These are phyloP conservation scores for Monosporozyma yasuniensis DNA, from an alignment of 805 yeast genomes.

Conservation along the genomic window DNA sequence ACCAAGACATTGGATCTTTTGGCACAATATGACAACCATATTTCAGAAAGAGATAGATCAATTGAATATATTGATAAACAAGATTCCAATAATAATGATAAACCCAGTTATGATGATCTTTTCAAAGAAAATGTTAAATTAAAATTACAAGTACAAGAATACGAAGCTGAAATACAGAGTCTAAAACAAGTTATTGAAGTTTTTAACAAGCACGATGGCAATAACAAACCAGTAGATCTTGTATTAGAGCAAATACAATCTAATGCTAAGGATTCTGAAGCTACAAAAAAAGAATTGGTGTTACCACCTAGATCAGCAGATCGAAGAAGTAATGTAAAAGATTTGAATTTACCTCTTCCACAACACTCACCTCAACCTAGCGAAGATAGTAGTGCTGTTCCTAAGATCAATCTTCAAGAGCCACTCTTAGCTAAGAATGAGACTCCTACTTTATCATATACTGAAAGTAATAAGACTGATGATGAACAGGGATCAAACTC, in stretches of 20 bases:
- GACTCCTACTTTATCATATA: not conserved
- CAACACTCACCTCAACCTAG: not conserved
- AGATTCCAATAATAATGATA: slow-evolving; percentile 4
- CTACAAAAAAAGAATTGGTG: slow-evolving; percentile 9
- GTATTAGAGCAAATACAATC: slow-evolving; percentile 3
- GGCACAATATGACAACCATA: slow-evolving; percentile 25
- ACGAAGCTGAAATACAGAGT: slow-evolving; percentile 19
- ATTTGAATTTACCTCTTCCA: slow-evolving; percentile 10
- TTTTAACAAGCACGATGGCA: slow-evolving; percentile 8
- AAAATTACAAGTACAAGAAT: slow-evolving; percentile 19
- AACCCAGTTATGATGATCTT: slow-evolving; percentile 23
- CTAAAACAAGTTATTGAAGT: slow-evolving; percentile 9
- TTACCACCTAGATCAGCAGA: slow-evolving; percentile 36
- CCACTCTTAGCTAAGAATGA: not conserved
- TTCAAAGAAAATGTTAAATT: slow-evolving; percentile 26
- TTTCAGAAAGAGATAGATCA: slow-evolving; percentile 21
- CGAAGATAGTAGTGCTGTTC: not conserved
- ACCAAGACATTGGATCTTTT: slow-evolving; percentile 20
- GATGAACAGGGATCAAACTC: not conserved
- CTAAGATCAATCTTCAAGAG: not conserved
- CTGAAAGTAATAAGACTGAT: not conserved
- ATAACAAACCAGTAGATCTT: slow-evolving; percentile 5
- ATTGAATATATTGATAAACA: slow-evolving; percentile 23
- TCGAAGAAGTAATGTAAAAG: slow-evolving; percentile 21
- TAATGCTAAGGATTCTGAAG: not conserved